These are phyloP conservation scores for Colletotrichum viniferum DNA, from an alignment of 2,329 filamentous ascomycete species.

Conservation along the genomic window DNA sequence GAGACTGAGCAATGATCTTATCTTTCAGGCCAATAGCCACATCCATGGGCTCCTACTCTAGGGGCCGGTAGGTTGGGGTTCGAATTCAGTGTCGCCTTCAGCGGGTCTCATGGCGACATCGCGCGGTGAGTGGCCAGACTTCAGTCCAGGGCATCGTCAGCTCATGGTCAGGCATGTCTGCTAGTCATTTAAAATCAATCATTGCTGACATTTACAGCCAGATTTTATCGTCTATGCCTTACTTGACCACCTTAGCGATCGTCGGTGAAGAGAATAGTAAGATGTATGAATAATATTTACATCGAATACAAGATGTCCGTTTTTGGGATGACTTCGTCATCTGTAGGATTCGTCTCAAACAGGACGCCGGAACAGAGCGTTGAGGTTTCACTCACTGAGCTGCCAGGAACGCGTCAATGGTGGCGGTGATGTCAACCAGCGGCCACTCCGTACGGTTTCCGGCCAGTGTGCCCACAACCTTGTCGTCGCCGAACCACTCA, in stretches of 20 bases:
- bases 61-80: background rate
- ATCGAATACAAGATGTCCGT: background rate
- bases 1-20: background rate
- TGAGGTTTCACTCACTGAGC: background rate
- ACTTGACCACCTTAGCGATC: background rate
- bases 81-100: constrained; percentile 1
- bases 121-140: background rate
- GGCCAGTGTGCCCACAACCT: constrained; percentile 11
- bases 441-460: constrained; percentile 13
- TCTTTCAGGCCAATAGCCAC: background rate
- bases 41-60: background rate
- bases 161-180: background rate
- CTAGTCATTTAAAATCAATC: background rate
- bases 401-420: background rate
- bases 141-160: background rate
- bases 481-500: constrained; percentile 5
- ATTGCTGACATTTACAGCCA: background rate
- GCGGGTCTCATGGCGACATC: constrained; percentile 17
- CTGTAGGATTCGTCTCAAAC: background rate
- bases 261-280: background rate
- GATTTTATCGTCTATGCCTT: background rate
- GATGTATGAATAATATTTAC: background rate
- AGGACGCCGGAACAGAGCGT: background rate
- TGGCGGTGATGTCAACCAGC: constrained; percentile 9
- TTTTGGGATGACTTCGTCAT: background rate